Conservation (phyloP, 2,329 filamentous ascomycete genomes). For the Colletotrichum sp. region DNA sequence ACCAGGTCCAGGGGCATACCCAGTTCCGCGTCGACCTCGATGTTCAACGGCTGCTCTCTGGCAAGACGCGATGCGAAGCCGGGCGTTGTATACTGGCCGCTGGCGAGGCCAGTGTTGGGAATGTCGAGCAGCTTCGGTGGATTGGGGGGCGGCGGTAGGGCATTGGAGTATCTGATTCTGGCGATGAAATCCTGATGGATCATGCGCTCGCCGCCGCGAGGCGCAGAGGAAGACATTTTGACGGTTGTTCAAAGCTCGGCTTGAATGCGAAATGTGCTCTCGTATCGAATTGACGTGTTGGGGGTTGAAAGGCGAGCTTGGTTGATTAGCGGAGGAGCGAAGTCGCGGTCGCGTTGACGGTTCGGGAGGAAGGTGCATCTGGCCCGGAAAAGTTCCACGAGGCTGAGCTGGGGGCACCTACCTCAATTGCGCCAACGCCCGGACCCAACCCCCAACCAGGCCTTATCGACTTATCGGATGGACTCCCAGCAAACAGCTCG, state of each 20-base stretch:
- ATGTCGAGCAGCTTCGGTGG: constrained; percentile 97
- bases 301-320: background rate
- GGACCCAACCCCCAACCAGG: background rate
- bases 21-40: constrained; percentile 96
- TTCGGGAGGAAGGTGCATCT: constrained; percentile 4
- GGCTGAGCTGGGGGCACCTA: constrained; percentile 10
- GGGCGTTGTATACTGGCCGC: constrained; percentile 87
- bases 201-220: constrained; percentile 59
- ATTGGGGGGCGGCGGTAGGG: constrained; percentile 90
- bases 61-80: constrained; percentile 89
- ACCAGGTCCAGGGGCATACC: constrained; percentile 97
- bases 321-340: background rate
- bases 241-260: background rate
- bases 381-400: constrained; percentile 22
- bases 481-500: background rate
- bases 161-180: constrained; percentile 93
- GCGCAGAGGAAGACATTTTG: constrained; percentile 37
- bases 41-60: constrained; percentile 91
- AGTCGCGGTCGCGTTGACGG: constrained; percentile 15
- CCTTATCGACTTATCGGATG: constrained; percentile 18
- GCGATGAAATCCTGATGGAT: constrained; percentile 97
- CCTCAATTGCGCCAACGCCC: constrained; percentile 2
- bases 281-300: background rate
- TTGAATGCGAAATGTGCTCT: background rate
- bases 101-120: constrained; percentile 87